phyloP scores from a whole-genome alignment of 2,329 filamentous ascomycete genomes.

The Verticillium dahliae region DNA sequence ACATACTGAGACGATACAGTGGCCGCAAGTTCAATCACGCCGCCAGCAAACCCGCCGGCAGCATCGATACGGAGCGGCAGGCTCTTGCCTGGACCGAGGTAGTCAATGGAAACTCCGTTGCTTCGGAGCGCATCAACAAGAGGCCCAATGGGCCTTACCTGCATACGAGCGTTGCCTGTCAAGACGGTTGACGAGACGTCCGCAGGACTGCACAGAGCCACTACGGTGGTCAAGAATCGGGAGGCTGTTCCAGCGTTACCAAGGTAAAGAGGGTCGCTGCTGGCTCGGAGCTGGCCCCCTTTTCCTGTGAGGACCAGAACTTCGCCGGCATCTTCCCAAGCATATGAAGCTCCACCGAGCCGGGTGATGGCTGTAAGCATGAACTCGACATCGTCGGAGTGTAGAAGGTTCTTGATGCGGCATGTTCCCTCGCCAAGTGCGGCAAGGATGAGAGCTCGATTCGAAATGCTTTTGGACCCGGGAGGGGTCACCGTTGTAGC shows the following conservation, averaged over 20 bases:
- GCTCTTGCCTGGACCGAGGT: slow-evolving; percentile 76
- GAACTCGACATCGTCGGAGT: slow-evolving; percentile 94
- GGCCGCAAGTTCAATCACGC: slow-evolving; percentile 83
- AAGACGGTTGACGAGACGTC: slow-evolving; percentile 65
- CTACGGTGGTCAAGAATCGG: slow-evolving; percentile 87
- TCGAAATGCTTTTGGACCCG: slow-evolving; percentile 96
- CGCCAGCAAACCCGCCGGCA: slow-evolving; percentile 75
- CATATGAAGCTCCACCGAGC: slow-evolving; percentile 80
- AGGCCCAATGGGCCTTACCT: slow-evolving; percentile 86
- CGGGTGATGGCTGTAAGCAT: slow-evolving; percentile 90
- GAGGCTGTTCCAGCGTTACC: slow-evolving; percentile 96
- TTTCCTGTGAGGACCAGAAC: slow-evolving; percentile 84
- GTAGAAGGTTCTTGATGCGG: slow-evolving; percentile 83
- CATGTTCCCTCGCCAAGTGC: slow-evolving; percentile 83
- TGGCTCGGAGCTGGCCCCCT: slow-evolving; percentile 77
- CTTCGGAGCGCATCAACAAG: slow-evolving; percentile 82
- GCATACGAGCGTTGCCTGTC: slow-evolving; percentile 95
- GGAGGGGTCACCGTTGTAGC: slow-evolving; percentile 77
- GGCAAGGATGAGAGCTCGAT: slow-evolving; percentile 87
- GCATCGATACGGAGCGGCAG: slow-evolving; percentile 79
- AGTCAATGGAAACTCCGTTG: slow-evolving; percentile 84
- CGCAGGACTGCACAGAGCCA: slow-evolving; percentile 69
- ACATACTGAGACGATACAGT: slow-evolving; percentile 99
- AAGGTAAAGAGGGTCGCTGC: slow-evolving; percentile 73
- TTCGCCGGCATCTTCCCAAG: slow-evolving; percentile 93